Conservation (phyloP, 371 early-diverging fungal species). For the Circinella minor region DNA sequence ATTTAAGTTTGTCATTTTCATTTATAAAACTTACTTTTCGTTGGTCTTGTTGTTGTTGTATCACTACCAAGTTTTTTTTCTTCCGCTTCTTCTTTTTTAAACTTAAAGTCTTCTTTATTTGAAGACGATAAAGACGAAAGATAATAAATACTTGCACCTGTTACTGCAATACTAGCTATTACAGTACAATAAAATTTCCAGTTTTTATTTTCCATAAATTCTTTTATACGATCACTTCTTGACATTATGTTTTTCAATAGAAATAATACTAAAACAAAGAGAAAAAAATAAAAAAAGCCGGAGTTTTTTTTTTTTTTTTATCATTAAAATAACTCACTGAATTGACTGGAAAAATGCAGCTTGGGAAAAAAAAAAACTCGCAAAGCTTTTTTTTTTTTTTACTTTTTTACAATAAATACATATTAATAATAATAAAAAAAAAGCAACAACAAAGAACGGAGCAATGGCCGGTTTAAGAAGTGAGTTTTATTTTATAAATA, state of each 20-base stretch:
- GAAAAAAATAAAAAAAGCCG: not conserved
- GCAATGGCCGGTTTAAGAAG: conserved; percentile 4
- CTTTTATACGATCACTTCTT: conserved; percentile 48
- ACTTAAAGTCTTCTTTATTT: conserved; percentile 14
- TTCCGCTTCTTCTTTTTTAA: conserved; percentile 25
- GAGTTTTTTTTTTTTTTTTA: conserved; percentile 5
- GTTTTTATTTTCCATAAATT: conserved; percentile 71
- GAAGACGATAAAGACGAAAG: conserved; percentile 41
- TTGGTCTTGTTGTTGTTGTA: not conserved
- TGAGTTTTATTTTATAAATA: not conserved
- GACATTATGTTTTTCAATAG: too few relatives aligned
- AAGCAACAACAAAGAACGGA: not conserved
- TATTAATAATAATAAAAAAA: not conserved
- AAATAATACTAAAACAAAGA: not conserved
- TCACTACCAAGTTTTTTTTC: not conserved
- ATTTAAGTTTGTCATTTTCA: too few relatives aligned
- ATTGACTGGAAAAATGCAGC: conserved; percentile 2
- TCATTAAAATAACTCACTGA: not conserved
- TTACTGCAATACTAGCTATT: conserved; percentile 65
- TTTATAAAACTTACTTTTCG: not conserved
- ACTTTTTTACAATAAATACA: too few relatives aligned
- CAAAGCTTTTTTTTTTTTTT: not conserved
- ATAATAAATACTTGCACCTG: conserved; percentile 72
- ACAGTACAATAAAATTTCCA: conserved; percentile 81
- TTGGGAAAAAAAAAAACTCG: not conserved